Conservation (phyloP, 2,329 filamentous ascomycete species). For the Sporothrix brunneoviolacea region DNA sequence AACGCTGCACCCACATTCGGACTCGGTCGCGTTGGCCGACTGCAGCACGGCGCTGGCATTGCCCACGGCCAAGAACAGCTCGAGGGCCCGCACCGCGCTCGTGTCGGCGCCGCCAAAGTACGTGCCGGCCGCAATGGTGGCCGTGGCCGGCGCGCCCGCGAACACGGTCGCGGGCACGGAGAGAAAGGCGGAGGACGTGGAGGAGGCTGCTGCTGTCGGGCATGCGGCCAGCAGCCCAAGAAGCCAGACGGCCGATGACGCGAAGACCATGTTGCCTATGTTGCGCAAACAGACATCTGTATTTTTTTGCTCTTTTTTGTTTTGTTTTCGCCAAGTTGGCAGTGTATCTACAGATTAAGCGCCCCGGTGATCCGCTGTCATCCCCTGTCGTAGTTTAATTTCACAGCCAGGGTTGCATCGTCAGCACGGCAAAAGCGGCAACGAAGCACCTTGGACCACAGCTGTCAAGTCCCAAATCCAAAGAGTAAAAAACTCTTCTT, state of each 20-base stretch:
- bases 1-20: neutral
- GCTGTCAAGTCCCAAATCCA: too few relatives aligned
- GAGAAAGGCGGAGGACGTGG: neutral
- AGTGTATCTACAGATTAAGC: too few relatives aligned
- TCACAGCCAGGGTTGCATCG: too few relatives aligned
- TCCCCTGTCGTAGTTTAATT: too few relatives aligned
- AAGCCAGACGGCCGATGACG: neutral
- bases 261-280: neutral
- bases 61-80: constrained; percentile 6
- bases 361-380: too few relatives aligned
- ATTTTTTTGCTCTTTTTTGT: neutral
- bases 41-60: neutral
- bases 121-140: constrained; percentile 2
- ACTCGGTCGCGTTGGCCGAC: neutral
- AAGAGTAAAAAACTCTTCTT: too few relatives aligned
- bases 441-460: too few relatives aligned
- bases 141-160: neutral
- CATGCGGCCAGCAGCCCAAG: neutral
- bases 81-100: constrained; percentile 1
- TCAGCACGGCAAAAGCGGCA: too few relatives aligned
- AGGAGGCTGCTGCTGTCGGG: neutral
- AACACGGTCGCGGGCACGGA: constrained; percentile 1
- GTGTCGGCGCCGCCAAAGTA: neutral
- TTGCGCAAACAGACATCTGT: too few relatives aligned
- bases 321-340: too few relatives aligned